phyloP scores from a whole-genome alignment of 768 basidiomycete species.

The Rossbeevera mucosa region DNA sequence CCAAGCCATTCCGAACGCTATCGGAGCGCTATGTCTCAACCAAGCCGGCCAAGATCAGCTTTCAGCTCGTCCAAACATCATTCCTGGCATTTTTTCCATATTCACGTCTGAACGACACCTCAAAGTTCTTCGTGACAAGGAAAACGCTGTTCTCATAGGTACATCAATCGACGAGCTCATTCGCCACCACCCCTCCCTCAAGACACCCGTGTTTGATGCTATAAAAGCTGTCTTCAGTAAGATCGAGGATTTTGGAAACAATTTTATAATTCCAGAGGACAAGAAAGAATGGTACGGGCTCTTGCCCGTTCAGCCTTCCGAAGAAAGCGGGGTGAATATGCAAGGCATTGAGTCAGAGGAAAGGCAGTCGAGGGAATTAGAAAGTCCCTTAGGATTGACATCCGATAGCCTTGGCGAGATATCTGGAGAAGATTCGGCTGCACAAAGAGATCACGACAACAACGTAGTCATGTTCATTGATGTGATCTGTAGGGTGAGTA shows the following conservation, averaged over 20 bases:
- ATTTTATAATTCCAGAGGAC: slow-evolving; percentile 51
- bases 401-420: slow-evolving; percentile 15
- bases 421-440: slow-evolving; percentile 31
- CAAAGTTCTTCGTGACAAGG: slow-evolving; percentile 85
- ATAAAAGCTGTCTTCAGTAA: slow-evolving; percentile 64
- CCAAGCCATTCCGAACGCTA: slow-evolving; percentile 88
- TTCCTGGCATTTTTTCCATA: slow-evolving; percentile 78
- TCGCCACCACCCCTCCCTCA: slow-evolving; percentile 89
- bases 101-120: slow-evolving; percentile 83
- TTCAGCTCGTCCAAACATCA: slow-evolving; percentile 69
- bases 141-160: slow-evolving; percentile 86
- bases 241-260: slow-evolving; percentile 70
- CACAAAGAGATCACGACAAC: slow-evolving; percentile 64
- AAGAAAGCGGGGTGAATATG: slow-evolving; percentile 42
- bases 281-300: slow-evolving; percentile 67
- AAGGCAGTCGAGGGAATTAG: slow-evolving; percentile 15
- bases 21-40: slow-evolving; percentile 95
- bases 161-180: slow-evolving; percentile 92
- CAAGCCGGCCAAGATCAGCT: slow-evolving; percentile 83
- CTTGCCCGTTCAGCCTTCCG: slow-evolving; percentile 26
- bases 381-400: slow-evolving; percentile 16
- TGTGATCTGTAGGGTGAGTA: slow-evolving; percentile 66
- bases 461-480: slow-evolving; percentile 74
- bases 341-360: slow-evolving; percentile 35
- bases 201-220: slow-evolving; percentile 72